Percentiles rank a stretch among this genome's conserved stretches.
Conservation (phyloP, 176 grass and related monocot species). For the Avena insularis region DNA sequence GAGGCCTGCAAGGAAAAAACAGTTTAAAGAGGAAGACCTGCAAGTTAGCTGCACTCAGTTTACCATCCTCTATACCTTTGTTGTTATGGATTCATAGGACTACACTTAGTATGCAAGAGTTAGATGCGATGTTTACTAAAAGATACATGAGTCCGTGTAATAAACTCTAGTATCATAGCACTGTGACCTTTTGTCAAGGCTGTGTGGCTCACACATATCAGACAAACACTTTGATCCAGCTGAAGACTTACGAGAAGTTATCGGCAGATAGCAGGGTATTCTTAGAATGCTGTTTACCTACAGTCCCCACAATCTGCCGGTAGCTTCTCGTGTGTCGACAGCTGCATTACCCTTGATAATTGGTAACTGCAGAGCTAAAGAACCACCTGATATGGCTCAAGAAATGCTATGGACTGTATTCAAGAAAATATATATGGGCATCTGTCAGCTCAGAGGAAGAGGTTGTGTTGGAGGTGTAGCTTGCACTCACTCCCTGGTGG, state of each 20-base stretch:
- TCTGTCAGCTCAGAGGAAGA: slow-evolving; percentile 17
- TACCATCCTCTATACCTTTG: background rate
- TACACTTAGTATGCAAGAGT: background rate
- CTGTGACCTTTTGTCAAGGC: background rate
- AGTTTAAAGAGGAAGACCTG: background rate
- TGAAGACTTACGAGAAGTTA: slow-evolving; percentile 18
- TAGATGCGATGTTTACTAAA: background rate
- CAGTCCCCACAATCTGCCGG: slow-evolving; percentile 5
- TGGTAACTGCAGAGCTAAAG: background rate
- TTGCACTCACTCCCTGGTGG: background rate
- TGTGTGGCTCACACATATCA: background rate
- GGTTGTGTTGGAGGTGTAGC: background rate
- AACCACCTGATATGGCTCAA: background rate
- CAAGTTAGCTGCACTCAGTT: background rate
- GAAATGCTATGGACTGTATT: background rate
- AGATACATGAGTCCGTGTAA: background rate
- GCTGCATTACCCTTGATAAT: background rate
- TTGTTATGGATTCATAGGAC: background rate
- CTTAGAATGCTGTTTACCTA: background rate
- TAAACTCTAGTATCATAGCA: background rate
- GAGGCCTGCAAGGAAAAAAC: background rate
- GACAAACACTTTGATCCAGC: background rate
- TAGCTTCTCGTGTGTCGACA: slow-evolving; percentile 6
- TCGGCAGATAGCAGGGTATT: slow-evolving; percentile 14
- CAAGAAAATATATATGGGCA: background rate